A percentile compares a stretch with the other conserved stretches of the same genome.
These are phyloP conservation scores for Thecaphora thlaspeos DNA, from an alignment of 1,284 basidiomycete genomes.

Conservation along the genomic window DNA sequence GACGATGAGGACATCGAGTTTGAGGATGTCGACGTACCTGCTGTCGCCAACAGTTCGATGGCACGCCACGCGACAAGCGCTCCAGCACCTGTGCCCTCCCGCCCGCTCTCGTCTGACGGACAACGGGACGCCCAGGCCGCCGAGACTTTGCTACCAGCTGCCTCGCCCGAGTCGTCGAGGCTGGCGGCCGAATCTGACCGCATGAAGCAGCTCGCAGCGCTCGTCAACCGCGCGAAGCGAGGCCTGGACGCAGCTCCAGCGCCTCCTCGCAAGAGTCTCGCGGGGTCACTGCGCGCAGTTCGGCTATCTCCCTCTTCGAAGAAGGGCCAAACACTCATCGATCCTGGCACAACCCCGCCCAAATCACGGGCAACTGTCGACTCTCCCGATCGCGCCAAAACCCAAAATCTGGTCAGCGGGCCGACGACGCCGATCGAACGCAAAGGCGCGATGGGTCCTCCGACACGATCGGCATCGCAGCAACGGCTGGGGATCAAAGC, in stretches of 20 bases:
- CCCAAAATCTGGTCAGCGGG: no score
- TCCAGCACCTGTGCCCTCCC: no score
- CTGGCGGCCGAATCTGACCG: conserved; percentile 11
- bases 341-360: conserved; percentile 2
- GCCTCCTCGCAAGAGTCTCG: conserved; percentile 28
- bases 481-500: conserved; percentile 11
- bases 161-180: no score
- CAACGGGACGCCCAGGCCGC: no score
- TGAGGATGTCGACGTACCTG: not conserved
- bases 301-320: conserved; percentile 9
- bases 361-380: not conserved
- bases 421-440: no score
- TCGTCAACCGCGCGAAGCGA: conserved; percentile 12
- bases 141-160: no score
- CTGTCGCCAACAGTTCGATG: no score
- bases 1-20: conserved; percentile 31
- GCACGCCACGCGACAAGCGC: not conserved
- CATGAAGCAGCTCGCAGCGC: conserved; percentile 29
- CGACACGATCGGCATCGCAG: conserved; percentile 24
- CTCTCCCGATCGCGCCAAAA: not conserved
- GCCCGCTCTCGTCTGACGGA: no score
- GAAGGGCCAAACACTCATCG: conserved; percentile 6
- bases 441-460: conserved; percentile 17
- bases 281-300: conserved; percentile 23
- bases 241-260: conserved; percentile 2